Conservation (phyloP, 2,329 filamentous ascomycete genomes). For the Fusarium phyllophilum region DNA sequence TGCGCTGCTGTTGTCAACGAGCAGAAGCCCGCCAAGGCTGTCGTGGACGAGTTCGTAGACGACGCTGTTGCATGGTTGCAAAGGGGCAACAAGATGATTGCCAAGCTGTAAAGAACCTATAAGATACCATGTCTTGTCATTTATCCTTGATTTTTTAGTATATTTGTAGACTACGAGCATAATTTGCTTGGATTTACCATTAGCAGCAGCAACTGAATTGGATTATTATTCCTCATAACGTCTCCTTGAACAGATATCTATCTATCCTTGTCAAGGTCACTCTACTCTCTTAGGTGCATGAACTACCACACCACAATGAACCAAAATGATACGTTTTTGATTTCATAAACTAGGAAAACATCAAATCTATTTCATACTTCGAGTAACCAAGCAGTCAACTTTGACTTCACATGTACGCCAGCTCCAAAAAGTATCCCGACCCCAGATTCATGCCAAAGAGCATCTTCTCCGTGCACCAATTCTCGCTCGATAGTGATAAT, state of each 20-base stretch:
- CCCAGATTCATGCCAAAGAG: conserved; percentile 38
- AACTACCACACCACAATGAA: not conserved
- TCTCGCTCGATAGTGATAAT: conserved; percentile 18
- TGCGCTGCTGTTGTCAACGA: conserved; percentile 93
- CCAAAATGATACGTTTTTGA: not conserved
- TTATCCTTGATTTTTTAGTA: conserved; percentile 20
- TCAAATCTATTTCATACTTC: conserved; percentile 50
- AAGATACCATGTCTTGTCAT: conserved; percentile 13
- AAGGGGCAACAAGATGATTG: conserved; percentile 73
- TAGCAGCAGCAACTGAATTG: conserved; percentile 5
- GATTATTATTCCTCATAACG: not conserved
- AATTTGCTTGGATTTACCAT: conserved; percentile 14
- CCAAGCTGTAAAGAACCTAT: conserved; percentile 70
- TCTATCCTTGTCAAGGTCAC: not conserved
- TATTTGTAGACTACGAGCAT: conserved; percentile 42
- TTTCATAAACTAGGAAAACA: conserved; percentile 31
- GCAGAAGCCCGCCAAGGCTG: conserved; percentile 87
- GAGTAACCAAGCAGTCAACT: conserved; percentile 45
- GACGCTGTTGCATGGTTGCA: conserved; percentile 80
- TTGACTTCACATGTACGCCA: conserved; percentile 47
- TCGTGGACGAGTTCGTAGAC: conserved; percentile 92
- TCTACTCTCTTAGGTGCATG: not conserved
- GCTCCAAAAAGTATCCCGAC: conserved; percentile 42
- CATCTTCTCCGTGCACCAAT: conserved; percentile 10
- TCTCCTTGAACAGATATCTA: not conserved